These are phyloP conservation scores for Penicillium lividum DNA, from an alignment of 495 filamentous ascomycete genomes.

Conservation along the genomic window DNA sequence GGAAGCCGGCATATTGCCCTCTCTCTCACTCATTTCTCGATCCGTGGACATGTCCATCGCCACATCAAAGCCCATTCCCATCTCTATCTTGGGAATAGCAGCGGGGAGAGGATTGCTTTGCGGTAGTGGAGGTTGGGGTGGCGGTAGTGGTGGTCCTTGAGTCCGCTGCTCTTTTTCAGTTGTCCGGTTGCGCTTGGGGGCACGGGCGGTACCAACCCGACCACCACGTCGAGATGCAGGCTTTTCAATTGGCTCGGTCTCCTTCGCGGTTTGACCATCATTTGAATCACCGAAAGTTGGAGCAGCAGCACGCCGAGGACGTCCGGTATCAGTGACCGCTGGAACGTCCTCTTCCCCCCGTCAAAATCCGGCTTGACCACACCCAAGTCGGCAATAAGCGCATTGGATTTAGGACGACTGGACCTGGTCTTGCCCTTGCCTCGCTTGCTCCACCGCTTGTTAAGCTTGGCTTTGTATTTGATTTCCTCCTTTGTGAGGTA, in stretches of 20 bases:
- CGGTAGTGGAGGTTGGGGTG: not conserved
- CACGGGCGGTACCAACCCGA: constrained; percentile 43
- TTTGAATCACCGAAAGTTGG: constrained; percentile 67
- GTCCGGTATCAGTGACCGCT: constrained; percentile 65
- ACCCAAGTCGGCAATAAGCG: constrained; percentile 72
- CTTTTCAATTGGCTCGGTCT: constrained; percentile 60
- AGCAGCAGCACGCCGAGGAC: constrained; percentile 68
- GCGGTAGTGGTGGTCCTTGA: constrained; percentile 18
- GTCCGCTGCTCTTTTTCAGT: constrained; percentile 34
- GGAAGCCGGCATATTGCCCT: constrained; percentile 22
- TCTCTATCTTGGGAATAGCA: constrained; percentile 36
- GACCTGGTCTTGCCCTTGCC: constrained; percentile 52
- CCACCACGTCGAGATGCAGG: constrained; percentile 50
- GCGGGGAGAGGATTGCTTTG: constrained; percentile 24
- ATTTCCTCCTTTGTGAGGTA: constrained; percentile 87
- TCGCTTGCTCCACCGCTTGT: constrained; percentile 68
- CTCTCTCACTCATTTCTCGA: constrained; percentile 32
- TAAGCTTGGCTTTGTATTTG: constrained; percentile 81
- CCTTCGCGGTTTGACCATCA: constrained; percentile 51
- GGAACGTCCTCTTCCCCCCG: constrained; percentile 49
- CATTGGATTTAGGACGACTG: constrained; percentile 69
- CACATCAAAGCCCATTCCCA: constrained; percentile 36
- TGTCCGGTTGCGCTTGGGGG: constrained; percentile 38
- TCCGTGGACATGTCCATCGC: constrained; percentile 23
- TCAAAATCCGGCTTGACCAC: constrained; percentile 58